These are phyloP conservation scores for Allantophomopsis lycopodina DNA, from an alignment of 2,329 filamentous ascomycete species.

Conservation along the genomic window DNA sequence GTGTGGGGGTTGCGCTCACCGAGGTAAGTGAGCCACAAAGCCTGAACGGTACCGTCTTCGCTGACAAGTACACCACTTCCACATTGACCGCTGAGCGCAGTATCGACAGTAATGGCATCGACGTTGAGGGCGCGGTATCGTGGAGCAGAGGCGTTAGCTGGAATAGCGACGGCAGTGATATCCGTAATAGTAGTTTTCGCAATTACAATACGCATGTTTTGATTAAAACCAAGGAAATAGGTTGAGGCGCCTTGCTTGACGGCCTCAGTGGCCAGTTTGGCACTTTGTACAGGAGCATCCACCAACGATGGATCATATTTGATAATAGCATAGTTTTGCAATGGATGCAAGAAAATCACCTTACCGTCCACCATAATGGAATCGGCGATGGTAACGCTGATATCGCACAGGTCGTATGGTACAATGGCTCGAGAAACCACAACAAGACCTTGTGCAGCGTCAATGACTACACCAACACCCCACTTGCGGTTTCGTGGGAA, in stretches of 20 bases:
- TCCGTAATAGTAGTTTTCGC: slow-evolving; percentile 92
- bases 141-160: slow-evolving; percentile 81
- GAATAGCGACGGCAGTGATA: slow-evolving; percentile 93
- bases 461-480: slow-evolving; percentile 93
- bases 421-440: slow-evolving; percentile 89
- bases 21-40: slow-evolving; percentile 92
- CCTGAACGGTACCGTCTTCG: slow-evolving; percentile 84
- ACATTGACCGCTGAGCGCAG: slow-evolving; percentile 78
- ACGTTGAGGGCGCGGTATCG: slow-evolving; percentile 91
- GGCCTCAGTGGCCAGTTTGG: slow-evolving; percentile 64
- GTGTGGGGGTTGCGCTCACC: slow-evolving; percentile 71
- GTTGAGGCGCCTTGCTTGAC: slow-evolving; percentile 91
- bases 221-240: slow-evolving; percentile 96
- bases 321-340: slow-evolving; percentile 93
- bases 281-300: slow-evolving; percentile 85
- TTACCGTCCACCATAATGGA: slow-evolving; percentile 91
- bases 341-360: slow-evolving; percentile 86
- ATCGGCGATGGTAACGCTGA: slow-evolving; percentile 90
- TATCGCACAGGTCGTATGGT: slow-evolving; percentile 92
- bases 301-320: slow-evolving; percentile 90
- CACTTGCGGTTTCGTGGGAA: slow-evolving; percentile 90
- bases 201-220: slow-evolving; percentile 86
- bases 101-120: slow-evolving; percentile 94
- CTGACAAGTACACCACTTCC: slow-evolving; percentile 86
- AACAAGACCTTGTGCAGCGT: slow-evolving; percentile 89